Evolutionary conservation across 1,284 basidiomycete genomes (phyloP), one percentile per base, ranked within the genome.

Genomic region (Leccinum solheimii): DNA sequence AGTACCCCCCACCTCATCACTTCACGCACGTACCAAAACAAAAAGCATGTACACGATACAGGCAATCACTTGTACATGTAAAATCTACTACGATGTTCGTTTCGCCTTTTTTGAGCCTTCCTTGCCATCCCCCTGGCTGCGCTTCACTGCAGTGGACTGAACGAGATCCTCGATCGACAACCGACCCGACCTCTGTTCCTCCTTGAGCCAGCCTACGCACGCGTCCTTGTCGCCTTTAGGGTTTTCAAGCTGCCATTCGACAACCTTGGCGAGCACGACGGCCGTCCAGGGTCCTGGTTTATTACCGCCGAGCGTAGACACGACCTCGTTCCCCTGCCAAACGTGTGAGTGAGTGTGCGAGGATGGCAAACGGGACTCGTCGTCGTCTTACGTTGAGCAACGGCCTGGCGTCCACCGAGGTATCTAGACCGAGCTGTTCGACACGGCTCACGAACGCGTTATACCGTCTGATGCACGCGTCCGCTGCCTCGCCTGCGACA

Each of bases 211-310:
- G 23, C 71, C 72, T 32, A 80, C 73, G 70, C 92, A 94, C 8
- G 88, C 84, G 5, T 86, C 87, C 68, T 84, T 84, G 1, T 84
- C 84, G 0, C 80, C 82, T 2, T 79, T 69, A 0, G 94, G 92
- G 72, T 94, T 78, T 40, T 85, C 86, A 11, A 97, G 81, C 72
- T 95, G 94, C 92, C 93, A 97, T 63, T 87, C 84, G 23, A 92
- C 73, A 48, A 97, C 81, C 43, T 81, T 82, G 19, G 80, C 76
- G n/a, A 92, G 79, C 19, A 90, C 81, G 26, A 81, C 75, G 30
- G 85, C 82, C 6, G 88, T 85, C 86, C 92, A 89, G 2, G 84
- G 83, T 1, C 93, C 92, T 1, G 88, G 82, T 64, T 80, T 76
- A 9, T 80, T 76, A 9, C 78, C 79, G 2, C 78, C 80, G 8